Conservation (phyloP, 768 basidiomycete genomes). For the Amylocystis lapponica region DNA sequence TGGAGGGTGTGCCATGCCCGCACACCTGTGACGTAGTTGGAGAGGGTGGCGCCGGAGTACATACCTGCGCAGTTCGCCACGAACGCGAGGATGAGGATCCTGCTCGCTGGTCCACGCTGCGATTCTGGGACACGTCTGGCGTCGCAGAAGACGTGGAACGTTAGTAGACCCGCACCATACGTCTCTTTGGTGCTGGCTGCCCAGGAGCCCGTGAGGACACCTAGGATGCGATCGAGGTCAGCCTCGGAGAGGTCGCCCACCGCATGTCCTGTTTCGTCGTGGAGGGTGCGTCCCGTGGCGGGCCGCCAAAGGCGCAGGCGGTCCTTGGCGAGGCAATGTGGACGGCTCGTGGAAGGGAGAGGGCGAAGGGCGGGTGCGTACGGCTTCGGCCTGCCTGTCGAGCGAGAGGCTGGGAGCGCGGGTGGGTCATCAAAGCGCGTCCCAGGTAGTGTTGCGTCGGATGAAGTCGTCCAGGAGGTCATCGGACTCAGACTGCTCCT, state of each 20-base stretch:
- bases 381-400: background rate
- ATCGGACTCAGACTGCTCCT: background rate
- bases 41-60: constrained; percentile 27
- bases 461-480: background rate
- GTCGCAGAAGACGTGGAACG: no score
- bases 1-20: constrained; percentile 45
- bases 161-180: constrained; percentile 33
- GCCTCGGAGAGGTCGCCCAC: background rate
- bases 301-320: background rate
- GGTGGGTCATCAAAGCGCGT: background rate
- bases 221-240: background rate
- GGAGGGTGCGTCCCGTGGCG: background rate
- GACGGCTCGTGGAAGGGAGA: no score
- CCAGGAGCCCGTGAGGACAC: no score
- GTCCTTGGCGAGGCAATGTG: background rate
- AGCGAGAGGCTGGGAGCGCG: background rate
- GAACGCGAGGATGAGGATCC: constrained; percentile 19
- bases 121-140: constrained; percentile 32
- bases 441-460: background rate
- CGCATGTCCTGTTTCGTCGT: background rate
- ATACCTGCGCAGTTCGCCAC: constrained; percentile 20
- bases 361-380: constrained; percentile 4
- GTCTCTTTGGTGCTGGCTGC: constrained; percentile 21
- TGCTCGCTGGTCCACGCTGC: constrained; percentile 22
- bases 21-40: constrained; percentile 34